Base-by-base conservation (phyloP, 371 early-diverging fungal species). In the Rhizomucor pusillus region DNA sequence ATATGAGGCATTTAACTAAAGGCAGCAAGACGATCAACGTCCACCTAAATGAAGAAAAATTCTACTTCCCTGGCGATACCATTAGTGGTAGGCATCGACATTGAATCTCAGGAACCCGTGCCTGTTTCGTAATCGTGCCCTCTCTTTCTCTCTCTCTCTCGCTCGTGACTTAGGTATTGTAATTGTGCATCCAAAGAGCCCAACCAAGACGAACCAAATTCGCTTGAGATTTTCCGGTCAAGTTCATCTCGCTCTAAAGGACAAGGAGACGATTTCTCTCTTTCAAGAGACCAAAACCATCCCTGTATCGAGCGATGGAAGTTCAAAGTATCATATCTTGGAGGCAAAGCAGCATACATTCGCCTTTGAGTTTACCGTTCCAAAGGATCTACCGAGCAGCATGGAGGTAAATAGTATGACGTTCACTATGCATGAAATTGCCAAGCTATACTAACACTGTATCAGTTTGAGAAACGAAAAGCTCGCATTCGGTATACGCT, bases 31-130 rank as follows among this genome's bases (percentile, higher is more conserved):
- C 60, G 37, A 63, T 77, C 34, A 60, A 71, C 53, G 67, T 77
- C 65, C 63, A 52, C 25, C 61, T 77, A 19, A 62, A 66, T 48
- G 73, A 73, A 48, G 78, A 78, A 52, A 74, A 72, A 53, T 78
- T 68, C 50, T 78, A 74, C 55, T 78, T 78, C 57, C 75, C 75
- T 47, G 69, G 73, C 13, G 73, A 78, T 40, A 57, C 63, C 4
- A 69, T 78, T 13, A 66, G 70, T 71, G 79, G 79, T 75, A 65
- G 29, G 29, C 29, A 7, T 29, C 29, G 35, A 29, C 22, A 22
- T 35, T 5, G 2, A 23, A 22, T 36, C 13, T 40, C 20, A 9
- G n/a, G 19, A 51, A 29, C 37, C 37, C 43, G 9, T 33, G 24
- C 47, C 20, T 13, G 4, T 16, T 46, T 14, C 18, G 18, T 20